phyloP scores from a whole-genome alignment of 179 eudicot genomes.

The Camellia oleifera region DNA sequence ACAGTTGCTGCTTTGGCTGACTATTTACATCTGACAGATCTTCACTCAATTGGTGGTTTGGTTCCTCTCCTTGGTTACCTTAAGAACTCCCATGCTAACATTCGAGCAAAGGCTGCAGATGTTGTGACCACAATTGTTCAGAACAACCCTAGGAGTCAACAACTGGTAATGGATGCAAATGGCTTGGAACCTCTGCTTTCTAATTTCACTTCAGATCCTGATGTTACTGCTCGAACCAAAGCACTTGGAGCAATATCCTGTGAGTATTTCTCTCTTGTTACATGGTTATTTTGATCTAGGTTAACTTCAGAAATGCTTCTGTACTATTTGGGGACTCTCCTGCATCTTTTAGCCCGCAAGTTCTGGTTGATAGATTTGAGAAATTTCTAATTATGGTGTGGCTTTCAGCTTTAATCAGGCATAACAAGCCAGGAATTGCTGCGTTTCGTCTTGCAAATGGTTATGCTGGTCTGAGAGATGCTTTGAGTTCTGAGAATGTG shows the following conservation, averaged over 20 bases:
- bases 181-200: conserved; percentile 75
- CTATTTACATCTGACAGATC: conserved; percentile 51
- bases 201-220: conserved; percentile 78
- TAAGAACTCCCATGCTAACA: conserved; percentile 69
- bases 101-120: conserved; percentile 95
- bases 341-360: background rate
- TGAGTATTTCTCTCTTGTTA: conserved; percentile 30
- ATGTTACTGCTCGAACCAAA: conserved; percentile 67
- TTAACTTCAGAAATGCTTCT: background rate
- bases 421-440: conserved; percentile 80
- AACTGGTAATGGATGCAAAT: conserved; percentile 87
- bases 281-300: background rate
- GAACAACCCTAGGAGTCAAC: conserved; percentile 89
- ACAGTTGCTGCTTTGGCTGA: conserved; percentile 2
- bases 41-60: conserved; percentile 90
- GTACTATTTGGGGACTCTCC: background rate
- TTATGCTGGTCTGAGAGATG: conserved; percentile 81
- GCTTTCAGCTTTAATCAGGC: conserved; percentile 76
- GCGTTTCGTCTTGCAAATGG: conserved; percentile 97
- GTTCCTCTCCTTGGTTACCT: conserved; percentile 79
- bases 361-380: background rate
- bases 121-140: conserved; percentile 89
- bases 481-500: conserved; percentile 68
- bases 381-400: conserved; percentile 3
- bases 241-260: conserved; percentile 94